phyloP scores from a whole-genome alignment of 2,329 filamentous ascomycete species.

The Cladosporium sp. region DNA sequence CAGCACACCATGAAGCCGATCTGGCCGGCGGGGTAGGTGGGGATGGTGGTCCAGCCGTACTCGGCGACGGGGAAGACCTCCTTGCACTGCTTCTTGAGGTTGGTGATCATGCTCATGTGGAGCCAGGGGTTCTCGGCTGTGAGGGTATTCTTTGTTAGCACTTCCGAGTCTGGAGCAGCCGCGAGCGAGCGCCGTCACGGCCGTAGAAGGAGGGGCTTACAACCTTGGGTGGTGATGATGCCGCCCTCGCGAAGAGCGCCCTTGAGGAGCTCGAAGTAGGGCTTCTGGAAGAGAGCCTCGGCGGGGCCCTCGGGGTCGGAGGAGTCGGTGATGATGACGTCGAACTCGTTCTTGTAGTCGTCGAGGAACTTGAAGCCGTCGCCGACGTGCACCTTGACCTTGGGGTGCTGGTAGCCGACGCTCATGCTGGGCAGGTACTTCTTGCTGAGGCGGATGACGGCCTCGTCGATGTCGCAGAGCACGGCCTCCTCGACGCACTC shows the following conservation, averaged over 20 bases:
- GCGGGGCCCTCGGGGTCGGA: conserved; percentile 96
- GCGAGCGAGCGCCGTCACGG: neutral
- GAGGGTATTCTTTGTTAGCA: conserved; percentile 23
- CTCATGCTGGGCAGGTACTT: conserved; percentile 95
- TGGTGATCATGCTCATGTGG: conserved; percentile 87
- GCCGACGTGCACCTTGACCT: conserved; percentile 87
- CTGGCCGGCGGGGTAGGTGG: conserved; percentile 97
- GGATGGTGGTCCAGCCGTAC: conserved; percentile 99
- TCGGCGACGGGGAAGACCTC: conserved; percentile 97
- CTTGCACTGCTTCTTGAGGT: conserved; percentile 95
- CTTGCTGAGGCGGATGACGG: conserved; percentile 97
- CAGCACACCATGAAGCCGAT: conserved; percentile 99
- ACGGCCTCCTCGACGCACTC: conserved; percentile 93
- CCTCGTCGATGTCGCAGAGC: conserved; percentile 99
- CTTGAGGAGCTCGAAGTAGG: conserved; percentile 93
- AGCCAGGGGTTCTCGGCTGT: conserved; percentile 99
- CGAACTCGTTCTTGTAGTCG: conserved; percentile 95
- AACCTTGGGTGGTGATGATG: conserved; percentile 99
- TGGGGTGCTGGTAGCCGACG: conserved; percentile 86
- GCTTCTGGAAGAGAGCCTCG: conserved; percentile 96
- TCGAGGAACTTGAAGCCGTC: conserved; percentile 99
- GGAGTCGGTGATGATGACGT: conserved; percentile 99
- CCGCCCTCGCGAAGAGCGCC: conserved; percentile 90
- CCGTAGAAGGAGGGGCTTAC: conserved; percentile 66
- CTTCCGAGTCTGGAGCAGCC: neutral